Evolutionary conservation across 768 basidiomycete species (phyloP).

Genomic region (Termitomyces sp.): DNA sequence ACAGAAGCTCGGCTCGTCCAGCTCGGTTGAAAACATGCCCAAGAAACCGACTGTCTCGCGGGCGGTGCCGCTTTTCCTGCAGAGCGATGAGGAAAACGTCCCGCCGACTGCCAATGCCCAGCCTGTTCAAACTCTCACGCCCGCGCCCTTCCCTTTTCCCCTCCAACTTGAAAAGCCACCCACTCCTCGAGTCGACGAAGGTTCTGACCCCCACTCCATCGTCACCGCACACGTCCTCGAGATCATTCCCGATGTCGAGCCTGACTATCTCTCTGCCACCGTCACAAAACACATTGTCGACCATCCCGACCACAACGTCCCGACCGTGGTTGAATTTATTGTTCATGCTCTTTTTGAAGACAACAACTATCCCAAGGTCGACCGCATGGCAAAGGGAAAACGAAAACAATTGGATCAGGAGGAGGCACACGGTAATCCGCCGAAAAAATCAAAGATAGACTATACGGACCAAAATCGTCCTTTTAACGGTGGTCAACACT

Average conservation of each 20-base stretch:
- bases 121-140: neutral
- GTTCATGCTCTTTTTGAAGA: constrained; percentile 61
- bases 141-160: neutral
- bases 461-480: constrained; percentile 44
- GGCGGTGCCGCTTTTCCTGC: constrained; percentile 25
- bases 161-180: neutral
- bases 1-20: neutral
- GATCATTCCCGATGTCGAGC: constrained; percentile 66
- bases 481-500: constrained; percentile 35
- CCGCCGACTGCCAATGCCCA: constrained; percentile 7
- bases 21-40: constrained; percentile 9
- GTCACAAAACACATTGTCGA: constrained; percentile 36
- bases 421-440: constrained; percentile 15
- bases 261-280: constrained; percentile 44
- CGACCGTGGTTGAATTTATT: constrained; percentile 43
- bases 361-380: constrained; percentile 47
- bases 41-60: constrained; percentile 4
- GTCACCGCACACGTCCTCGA: constrained; percentile 51
- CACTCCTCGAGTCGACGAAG: neutral
- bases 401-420: constrained; percentile 28
- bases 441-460: constrained; percentile 44
- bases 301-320: constrained; percentile 15
- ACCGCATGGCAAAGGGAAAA: constrained; percentile 29
- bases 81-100: constrained; percentile 31
- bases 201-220: constrained; percentile 18